These are phyloP conservation scores for Rosa multiflora DNA, from an alignment of 306 rosid genomes.

Conservation along the genomic window DNA sequence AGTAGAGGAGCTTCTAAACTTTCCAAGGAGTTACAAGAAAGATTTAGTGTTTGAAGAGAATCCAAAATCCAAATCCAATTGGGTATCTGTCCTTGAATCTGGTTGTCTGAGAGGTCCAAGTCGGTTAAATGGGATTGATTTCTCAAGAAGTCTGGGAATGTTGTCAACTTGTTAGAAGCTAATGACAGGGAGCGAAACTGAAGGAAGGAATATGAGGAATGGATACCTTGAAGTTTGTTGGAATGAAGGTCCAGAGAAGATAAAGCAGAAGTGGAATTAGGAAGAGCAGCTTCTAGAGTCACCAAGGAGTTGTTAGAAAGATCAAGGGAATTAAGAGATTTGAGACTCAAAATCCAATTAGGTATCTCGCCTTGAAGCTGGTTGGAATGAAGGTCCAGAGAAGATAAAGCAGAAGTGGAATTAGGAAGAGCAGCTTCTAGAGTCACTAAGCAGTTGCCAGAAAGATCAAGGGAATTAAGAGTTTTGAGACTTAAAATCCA, in stretches of 20 bases:
- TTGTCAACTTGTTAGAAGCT: slow-evolving; percentile 21
- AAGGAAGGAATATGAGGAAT: slow-evolving; percentile 2
- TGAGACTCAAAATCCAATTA: slow-evolving; percentile 20
- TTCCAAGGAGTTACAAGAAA: slow-evolving; percentile 8
- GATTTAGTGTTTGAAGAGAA: neutral
- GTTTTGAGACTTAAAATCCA: slow-evolving; percentile 15
- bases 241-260: neutral
- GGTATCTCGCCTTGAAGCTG: neutral
- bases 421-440: neutral
- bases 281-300: neutral
- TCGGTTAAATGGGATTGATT: neutral
- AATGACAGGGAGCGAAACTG: too few relatives aligned
- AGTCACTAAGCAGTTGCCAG: slow-evolving; percentile 6
- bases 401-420: neutral
- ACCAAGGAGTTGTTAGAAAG: neutral
- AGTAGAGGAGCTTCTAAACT: neutral
- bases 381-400: slow-evolving; percentile 31
- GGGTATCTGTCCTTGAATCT: slow-evolving; percentile 16
- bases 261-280: neutral
- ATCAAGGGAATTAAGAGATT: fast-evolving
- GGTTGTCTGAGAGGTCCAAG: slow-evolving; percentile 33
- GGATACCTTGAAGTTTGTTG: neutral
- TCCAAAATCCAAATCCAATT: slow-evolving; percentile 15
- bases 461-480: neutral
- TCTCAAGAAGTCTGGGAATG: slow-evolving; percentile 23